Base-by-base conservation (phyloP, 495 filamentous ascomycete species). In the Amorphotheca resinae region DNA sequence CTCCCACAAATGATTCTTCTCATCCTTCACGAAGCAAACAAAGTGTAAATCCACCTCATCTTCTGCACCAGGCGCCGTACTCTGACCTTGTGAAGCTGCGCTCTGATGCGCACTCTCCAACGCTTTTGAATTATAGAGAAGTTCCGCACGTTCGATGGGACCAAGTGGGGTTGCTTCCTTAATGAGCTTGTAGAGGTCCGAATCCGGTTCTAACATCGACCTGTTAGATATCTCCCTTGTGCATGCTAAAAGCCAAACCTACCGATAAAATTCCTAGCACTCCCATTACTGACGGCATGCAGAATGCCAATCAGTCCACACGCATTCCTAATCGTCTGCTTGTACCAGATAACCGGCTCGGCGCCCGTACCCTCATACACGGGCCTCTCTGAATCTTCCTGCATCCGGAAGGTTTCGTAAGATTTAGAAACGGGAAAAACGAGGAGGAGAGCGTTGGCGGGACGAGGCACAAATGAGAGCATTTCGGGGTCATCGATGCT, bases 261-360 rank as follows among this genome's bases (percentile, higher is more conserved):
- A 72, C 66, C 44, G 42, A 77, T 69, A 50, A 65, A 64, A 21
- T 60, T 42, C 41, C 58, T 57, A 3, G 64, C 57, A 14, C 22
- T 32, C 11, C 65, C 67, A 46, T 88, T 87, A 4, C 66, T 59
- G 1, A 86, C 73, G 42, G 77, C 75, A 63, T 93, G 87, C 17
- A 94, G 61, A 2, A 93, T 63, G 0, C 80, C 87, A 61, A 91
- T 87, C 36, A 85, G 70, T 1, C 87, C 88, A 62, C 88, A 95
- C 2, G 85, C 80, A 59, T 94, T 76, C 37, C 76, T 69, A 58
- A 95, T 95, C 0, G 85, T 94, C 52, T 95, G 87, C 54, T 82
- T 80, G 66, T 85, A 94, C 87, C 87, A 94, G 38, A 87, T 70
- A 11, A 73, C 59, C 32, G 67, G 66, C 46, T 72, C 66, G 15